Evolutionary conservation across 2,329 filamentous ascomycete species (phyloP).

Genomic region (Sarocladium oryzae): DNA sequence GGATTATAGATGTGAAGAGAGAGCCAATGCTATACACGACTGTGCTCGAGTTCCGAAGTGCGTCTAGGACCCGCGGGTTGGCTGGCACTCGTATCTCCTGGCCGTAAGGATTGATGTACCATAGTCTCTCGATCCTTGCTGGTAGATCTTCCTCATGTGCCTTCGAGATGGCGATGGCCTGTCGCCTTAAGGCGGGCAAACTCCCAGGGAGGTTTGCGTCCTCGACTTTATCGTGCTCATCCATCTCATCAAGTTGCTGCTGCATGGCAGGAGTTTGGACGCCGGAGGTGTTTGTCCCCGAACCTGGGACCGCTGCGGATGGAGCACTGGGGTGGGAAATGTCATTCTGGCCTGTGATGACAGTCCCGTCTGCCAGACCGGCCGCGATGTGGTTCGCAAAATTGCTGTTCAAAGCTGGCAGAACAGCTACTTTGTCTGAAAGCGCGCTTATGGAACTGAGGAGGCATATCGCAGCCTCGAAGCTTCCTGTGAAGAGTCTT

Average conservation of each 20-base stretch:
- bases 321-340: constrained; percentile 77
- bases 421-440: constrained; percentile 65
- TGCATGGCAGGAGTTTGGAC: constrained; percentile 21
- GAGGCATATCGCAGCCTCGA: constrained; percentile 88
- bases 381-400: constrained; percentile 94
- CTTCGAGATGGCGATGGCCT: constrained; percentile 80
- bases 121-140: constrained; percentile 71
- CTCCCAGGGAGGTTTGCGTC: constrained; percentile 79
- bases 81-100: constrained; percentile 84
- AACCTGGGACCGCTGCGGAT: constrained; percentile 35
- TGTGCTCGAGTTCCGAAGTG: constrained; percentile 56
- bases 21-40: constrained; percentile 93
- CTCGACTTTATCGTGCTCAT: constrained; percentile 60
- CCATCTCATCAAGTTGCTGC: constrained; percentile 37
- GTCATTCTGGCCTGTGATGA: constrained; percentile 87
- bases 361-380: constrained; percentile 64
- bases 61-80: constrained; percentile 71
- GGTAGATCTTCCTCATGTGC: constrained; percentile 67
- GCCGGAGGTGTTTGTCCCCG: constrained; percentile 18
- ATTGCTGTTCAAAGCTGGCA: constrained; percentile 90
- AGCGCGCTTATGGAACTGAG: constrained; percentile 83
- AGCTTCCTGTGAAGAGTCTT: constrained; percentile 82
- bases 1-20: constrained; percentile 83
- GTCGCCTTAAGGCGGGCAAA: constrained; percentile 69
- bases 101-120: constrained; percentile 99